Evolutionary conservation across 495 filamentous ascomycete genomes (phyloP), one percentile per base, ranked within the genome.

Genomic region (Podospora anserina): DNA sequence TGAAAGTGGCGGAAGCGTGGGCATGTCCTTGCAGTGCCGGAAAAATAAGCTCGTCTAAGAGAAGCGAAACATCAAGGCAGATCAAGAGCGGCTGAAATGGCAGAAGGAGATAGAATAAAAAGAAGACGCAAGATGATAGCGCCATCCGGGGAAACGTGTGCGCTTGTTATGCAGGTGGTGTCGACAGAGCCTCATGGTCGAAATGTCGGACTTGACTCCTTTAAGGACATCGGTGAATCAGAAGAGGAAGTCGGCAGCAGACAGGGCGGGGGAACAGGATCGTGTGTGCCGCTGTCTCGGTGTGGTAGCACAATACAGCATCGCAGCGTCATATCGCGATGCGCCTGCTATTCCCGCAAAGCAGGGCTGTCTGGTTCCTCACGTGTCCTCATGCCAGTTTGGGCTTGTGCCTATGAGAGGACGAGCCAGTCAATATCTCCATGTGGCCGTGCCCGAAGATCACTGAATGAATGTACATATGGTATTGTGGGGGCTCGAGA

Each of bases 11-110:
- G 57, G 58, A 28, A 68, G 18, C 16, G 59, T 64, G 2, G 70
- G 70, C 70, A 72, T 72, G 65, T 58, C 68, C 66, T 68, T 63
- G 61, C 56, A 66, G 54, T n/a, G 6, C 34, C n/a, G n/a, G 19
- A 64, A 54, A 20, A 26, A 59, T 23, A 23, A 49, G 30, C 57
- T 49, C 9, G 30, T 59, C 56, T 44, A 44, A 53, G 6, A 58
- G 56, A 27, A 27, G 59, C 20, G 19, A 61, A 28, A 11, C 19
- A 39, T 63, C 61, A 63, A 39, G 61, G 32, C 61, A 63, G 27
- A 34, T 44, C 16, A 4, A 9, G 11, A 39, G 55, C 23, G 55
- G 55, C 39, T 49, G 39, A 16, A 49, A 15, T 20, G 6, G 55
- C 55, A 58, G 55, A 58, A 49, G 23, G 16, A 58, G 55, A 19